These are phyloP conservation scores for Phytophthora tentaculata DNA, from an alignment of 352 stramenopile species.

Conservation along the genomic window DNA sequence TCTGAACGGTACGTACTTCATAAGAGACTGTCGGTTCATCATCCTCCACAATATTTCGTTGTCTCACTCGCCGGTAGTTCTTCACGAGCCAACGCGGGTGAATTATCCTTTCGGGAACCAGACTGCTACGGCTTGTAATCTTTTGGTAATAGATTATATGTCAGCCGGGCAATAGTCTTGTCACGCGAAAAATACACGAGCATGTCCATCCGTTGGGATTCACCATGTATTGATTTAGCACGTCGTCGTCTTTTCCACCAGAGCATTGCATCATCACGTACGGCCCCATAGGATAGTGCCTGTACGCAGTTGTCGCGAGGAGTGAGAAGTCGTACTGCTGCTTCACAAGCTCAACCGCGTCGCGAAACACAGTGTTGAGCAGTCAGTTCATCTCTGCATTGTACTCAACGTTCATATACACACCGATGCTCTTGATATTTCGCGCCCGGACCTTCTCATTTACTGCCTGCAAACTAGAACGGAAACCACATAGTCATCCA, in stretches of 20 bases:
- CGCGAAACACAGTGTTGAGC: background rate
- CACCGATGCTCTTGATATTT: background rate
- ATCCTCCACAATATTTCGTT: background rate
- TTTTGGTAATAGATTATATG: conserved; percentile 17
- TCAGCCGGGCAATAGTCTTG: conserved; percentile 5
- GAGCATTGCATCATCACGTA: conserved; percentile 21
- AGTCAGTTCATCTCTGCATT: conserved; percentile 7
- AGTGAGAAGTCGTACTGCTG: conserved; percentile 12
- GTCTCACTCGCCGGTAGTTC: conserved; percentile 4
- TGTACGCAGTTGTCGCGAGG: conserved; percentile 1
- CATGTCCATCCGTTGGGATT: conserved; percentile 7
- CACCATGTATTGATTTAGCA: conserved; percentile 14
- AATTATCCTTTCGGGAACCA: conserved; percentile 9
- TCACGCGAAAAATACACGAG: conserved; percentile 8
- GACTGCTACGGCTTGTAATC: background rate
- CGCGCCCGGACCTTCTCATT: background rate
- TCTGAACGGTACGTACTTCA: background rate
- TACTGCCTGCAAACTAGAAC: conserved; percentile 11
- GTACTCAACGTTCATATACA: conserved; percentile 9
- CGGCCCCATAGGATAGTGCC: background rate
- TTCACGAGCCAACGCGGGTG: conserved; percentile 9
- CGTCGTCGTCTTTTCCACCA: conserved; percentile 2
- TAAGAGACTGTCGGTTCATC: too few relatives aligned
- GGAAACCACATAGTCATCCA: conserved; percentile 12
- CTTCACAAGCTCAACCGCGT: conserved; percentile 2